Evolutionary conservation across 345 rosid species (phyloP).

Genomic region (Carallia pectinifolia): DNA sequence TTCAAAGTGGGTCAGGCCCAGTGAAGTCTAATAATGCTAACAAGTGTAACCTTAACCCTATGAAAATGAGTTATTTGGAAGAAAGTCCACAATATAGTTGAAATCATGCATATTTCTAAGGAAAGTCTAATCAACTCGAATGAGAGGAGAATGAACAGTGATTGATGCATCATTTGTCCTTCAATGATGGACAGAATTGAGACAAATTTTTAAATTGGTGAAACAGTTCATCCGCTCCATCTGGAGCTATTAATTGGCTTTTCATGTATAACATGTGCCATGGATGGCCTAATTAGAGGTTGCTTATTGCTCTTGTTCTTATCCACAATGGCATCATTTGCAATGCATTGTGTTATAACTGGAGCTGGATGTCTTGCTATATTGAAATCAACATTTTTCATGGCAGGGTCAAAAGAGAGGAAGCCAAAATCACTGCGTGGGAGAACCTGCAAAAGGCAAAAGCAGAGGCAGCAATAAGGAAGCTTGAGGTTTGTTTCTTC

Average conservation of each 20-base stretch:
- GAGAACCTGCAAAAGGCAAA: constrained; percentile 98
- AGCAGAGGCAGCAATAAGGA: constrained; percentile 90
- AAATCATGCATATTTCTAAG: no score
- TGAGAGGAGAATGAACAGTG: no score
- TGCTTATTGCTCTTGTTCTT: neutral
- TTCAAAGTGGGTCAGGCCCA: neutral
- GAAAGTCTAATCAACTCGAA: no score
- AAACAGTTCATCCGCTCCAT: neutral
- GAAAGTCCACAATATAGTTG: no score
- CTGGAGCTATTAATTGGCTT: neutral
- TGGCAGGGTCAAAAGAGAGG: constrained; percentile 71
- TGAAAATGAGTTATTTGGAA: no score
- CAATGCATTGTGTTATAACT: neutral
- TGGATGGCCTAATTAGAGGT: neutral
- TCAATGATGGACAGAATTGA: neutral
- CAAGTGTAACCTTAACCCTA: no score
- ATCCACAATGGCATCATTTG: neutral
- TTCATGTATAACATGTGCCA: neutral
- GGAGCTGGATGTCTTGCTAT: neutral
- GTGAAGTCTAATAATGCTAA: no score
- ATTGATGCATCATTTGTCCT: neutral
- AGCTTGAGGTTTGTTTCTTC: constrained; percentile 72
- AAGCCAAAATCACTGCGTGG: constrained; percentile 92
- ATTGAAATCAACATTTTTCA: neutral
- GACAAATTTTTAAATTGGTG: neutral